A percentile compares a stretch with the other conserved stretches of the same genome.
Conservation (phyloP, 768 basidiomycete genomes). For the Boletus sp. region DNA sequence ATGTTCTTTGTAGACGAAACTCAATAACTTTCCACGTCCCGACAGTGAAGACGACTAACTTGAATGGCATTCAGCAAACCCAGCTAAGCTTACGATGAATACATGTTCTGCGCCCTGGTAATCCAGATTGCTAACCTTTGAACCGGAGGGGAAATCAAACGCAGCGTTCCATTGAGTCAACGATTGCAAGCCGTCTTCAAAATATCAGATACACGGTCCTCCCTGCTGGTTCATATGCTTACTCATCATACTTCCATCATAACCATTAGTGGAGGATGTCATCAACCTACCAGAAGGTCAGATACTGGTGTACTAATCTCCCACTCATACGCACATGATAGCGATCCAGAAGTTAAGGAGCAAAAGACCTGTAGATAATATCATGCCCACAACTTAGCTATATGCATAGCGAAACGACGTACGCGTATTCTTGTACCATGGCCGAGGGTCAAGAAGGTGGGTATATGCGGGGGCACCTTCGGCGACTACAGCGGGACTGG, state of each 20-base stretch:
- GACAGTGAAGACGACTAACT: constrained; percentile 19
- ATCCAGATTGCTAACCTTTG: constrained; percentile 21
- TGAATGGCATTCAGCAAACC: constrained; percentile 39
- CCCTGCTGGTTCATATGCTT: neutral
- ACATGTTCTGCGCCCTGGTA: neutral
- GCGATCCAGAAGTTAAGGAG: constrained; percentile 64
- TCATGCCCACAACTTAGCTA: neutral
- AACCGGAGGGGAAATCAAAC: constrained; percentile 29
- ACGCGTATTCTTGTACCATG: constrained; percentile 75
- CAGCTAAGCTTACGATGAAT: constrained; percentile 19
- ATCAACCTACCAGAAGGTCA: constrained; percentile 26
- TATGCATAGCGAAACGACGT: constrained; percentile 6
- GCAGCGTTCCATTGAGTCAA: constrained; percentile 37
- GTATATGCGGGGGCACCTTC: constrained; percentile 39
- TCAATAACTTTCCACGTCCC: neutral
- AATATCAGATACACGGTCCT: neutral
- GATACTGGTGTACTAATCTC: neutral
- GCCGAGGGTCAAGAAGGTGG: constrained; percentile 57
- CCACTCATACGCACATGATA: constrained; percentile 44
- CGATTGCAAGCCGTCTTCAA: constrained; percentile 37
- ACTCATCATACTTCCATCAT: constrained; percentile 44
- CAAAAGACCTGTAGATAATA: constrained; percentile 43
- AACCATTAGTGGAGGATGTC: constrained; percentile 38
- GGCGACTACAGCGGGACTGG: constrained; percentile 43
- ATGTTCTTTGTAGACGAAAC: constrained; percentile 8